These are phyloP conservation scores for Casuarina cunninghamiana DNA, from an alignment of 306 rosid genomes.

Conservation along the genomic window DNA sequence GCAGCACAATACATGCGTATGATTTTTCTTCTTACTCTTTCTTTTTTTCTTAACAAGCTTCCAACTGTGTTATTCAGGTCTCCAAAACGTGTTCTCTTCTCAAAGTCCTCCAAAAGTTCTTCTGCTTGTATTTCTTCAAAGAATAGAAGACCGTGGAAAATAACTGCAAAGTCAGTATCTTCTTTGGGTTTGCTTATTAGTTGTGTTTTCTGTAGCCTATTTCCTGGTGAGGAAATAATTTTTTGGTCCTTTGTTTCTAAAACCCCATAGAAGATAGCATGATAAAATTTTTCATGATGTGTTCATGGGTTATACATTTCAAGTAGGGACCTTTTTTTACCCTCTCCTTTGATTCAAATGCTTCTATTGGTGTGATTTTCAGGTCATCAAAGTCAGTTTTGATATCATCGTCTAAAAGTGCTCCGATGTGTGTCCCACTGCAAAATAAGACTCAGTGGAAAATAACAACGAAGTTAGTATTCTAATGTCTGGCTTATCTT, in stretches of 20 bases:
- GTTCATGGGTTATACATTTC: not conserved
- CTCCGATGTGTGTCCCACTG: constrained; percentile 46
- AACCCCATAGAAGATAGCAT: too few relatives aligned
- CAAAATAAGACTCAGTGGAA: constrained; percentile 73
- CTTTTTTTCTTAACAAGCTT: constrained; percentile 14
- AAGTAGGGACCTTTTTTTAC: not conserved
- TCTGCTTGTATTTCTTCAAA: constrained; percentile 35
- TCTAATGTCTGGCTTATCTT: not conserved
- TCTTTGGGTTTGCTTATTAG: constrained; percentile 20
- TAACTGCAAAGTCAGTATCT: constrained; percentile 56
- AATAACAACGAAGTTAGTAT: constrained; percentile 70
- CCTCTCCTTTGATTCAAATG: constrained; percentile 12
- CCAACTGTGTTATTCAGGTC: constrained; percentile 41
- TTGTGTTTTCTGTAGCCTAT: not conserved
- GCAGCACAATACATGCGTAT: not conserved
- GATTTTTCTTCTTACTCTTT: not conserved
- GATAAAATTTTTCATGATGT: not conserved
- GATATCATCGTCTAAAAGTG: constrained; percentile 48
- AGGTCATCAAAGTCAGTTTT: constrained; percentile 63
- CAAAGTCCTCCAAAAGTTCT: constrained; percentile 52
- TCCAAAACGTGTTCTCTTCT: constrained; percentile 46
- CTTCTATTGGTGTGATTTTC: constrained; percentile 28
- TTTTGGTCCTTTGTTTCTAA: not conserved
- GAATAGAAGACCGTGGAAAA: constrained; percentile 52
- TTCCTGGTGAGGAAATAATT: not conserved